Evolutionary conservation across 495 filamentous ascomycete genomes (phyloP).

Genomic region (Podospora tetraspora): DNA sequence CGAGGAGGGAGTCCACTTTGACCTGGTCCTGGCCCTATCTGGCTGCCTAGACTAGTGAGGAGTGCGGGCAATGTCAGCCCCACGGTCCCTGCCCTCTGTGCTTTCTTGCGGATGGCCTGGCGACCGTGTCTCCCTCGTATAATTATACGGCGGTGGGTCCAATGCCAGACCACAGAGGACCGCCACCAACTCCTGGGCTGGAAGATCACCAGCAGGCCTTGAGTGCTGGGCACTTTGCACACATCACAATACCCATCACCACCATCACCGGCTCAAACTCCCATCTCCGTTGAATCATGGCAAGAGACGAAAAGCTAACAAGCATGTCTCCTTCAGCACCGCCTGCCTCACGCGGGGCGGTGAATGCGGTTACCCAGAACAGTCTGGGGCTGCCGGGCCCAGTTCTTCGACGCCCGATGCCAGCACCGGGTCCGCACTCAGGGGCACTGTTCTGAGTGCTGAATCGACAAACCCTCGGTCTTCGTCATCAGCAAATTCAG

Average conservation of each 20-base stretch:
- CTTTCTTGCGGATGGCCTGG: not conserved
- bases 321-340: conserved; percentile 16
- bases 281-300: not conserved
- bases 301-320: not conserved
- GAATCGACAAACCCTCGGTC: not conserved
- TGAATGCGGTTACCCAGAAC: conserved; percentile 28
- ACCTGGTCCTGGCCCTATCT: not conserved
- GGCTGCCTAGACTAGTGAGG: not conserved
- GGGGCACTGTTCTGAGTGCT: not conserved
- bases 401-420: not conserved
- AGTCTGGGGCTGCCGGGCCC: not conserved
- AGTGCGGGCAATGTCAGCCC: not conserved
- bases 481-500: not conserved
- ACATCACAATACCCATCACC: not conserved
- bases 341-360: conserved; percentile 33
- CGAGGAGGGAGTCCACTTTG: not conserved
- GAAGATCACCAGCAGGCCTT: not conserved
- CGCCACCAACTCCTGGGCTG: not conserved
- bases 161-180: not conserved
- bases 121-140: not conserved
- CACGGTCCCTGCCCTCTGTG: not conserved
- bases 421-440: not conserved
- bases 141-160: not conserved
- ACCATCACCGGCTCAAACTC: not conserved
- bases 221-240: not conserved